Conservation (phyloP, 1,139 yeast species). For the Yamadazyma sp. region DNA sequence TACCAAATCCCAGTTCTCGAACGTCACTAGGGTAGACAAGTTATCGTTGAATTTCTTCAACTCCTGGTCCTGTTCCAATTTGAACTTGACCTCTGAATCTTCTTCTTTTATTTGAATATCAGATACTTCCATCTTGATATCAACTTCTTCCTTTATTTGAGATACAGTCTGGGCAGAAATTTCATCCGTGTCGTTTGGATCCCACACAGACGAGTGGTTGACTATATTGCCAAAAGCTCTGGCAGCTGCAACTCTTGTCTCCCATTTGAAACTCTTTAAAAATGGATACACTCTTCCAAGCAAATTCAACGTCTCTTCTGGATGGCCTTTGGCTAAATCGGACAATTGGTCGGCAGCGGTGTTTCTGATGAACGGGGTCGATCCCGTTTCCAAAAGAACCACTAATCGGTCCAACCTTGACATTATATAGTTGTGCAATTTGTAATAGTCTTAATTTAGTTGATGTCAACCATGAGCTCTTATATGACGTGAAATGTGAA, state of each 20-base stretch:
- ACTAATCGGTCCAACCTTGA: conserved; percentile 70
- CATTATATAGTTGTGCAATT: conserved; percentile 21
- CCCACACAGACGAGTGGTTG: conserved; percentile 76
- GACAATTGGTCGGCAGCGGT: conserved; percentile 98
- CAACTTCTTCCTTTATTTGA: conserved; percentile 4
- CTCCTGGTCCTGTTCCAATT: conserved; percentile 46
- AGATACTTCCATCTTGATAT: conserved; percentile 4
- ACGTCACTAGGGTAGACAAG: conserved; percentile 50
- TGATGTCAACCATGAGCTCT: neutral
- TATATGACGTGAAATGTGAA: neutral
- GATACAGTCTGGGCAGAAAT: conserved; percentile 7
- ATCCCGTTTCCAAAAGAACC: conserved; percentile 86
- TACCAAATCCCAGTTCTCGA: conserved; percentile 62
- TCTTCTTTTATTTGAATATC: conserved; percentile 30
- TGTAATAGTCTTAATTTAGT: neutral
- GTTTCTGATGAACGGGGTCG: conserved; percentile 88
- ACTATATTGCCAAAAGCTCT: conserved; percentile 94
- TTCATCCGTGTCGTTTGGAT: conserved; percentile 59
- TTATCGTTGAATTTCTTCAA: conserved; percentile 48
- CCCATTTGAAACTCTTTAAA: conserved; percentile 85
- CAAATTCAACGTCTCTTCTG: conserved; percentile 83
- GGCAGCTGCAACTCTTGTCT: conserved; percentile 93
- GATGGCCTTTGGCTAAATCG: conserved; percentile 90
- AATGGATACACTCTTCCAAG: conserved; percentile 91
- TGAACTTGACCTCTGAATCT: conserved; percentile 29